Conservation (phyloP, 208 protist genomes). For the Trypanosoma theileri region DNA sequence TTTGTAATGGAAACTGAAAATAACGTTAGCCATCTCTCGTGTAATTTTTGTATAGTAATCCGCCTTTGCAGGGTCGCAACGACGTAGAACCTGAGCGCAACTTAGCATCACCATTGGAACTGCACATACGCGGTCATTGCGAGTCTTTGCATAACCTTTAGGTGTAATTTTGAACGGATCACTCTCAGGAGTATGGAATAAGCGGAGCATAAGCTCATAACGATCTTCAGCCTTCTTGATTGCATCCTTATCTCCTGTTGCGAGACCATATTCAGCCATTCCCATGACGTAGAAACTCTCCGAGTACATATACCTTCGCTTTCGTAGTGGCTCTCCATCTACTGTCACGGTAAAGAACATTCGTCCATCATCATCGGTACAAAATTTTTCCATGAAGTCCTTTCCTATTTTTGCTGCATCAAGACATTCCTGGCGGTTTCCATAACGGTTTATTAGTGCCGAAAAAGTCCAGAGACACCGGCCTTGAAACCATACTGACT, state of each 20-base stretch:
- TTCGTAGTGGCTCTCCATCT: slow-evolving; percentile 11
- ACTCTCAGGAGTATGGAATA: slow-evolving; percentile 8
- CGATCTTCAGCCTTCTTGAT: slow-evolving; percentile 13
- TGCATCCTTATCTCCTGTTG: slow-evolving; percentile 10
- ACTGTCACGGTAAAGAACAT: slow-evolving; percentile 20
- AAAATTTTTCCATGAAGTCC: slow-evolving; percentile 10
- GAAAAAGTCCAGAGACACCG: slow-evolving; percentile 15
- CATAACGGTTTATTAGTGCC: slow-evolving; percentile 16
- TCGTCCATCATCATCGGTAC: slow-evolving; percentile 14
- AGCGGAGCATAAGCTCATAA: slow-evolving; percentile 15
- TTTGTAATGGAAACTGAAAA: slow-evolving; percentile 16
- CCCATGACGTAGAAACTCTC: slow-evolving; percentile 22
- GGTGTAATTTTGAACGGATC: slow-evolving; percentile 20
- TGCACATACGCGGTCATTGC: slow-evolving; percentile 8
- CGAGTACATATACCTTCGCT: slow-evolving; percentile 19
- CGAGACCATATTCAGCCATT: slow-evolving; percentile 21
- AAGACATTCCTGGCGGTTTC: slow-evolving; percentile 6
- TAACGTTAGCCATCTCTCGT: slow-evolving; percentile 13
- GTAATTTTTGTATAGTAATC: slow-evolving; percentile 12
- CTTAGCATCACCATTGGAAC: slow-evolving; percentile 18
- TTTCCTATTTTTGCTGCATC: slow-evolving; percentile 11
- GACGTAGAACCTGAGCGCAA: slow-evolving; percentile 14
- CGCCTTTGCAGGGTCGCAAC: slow-evolving; percentile 11
- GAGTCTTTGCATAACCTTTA: slow-evolving; percentile 10
- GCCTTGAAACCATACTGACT: slow-evolving; percentile 19